Base-by-base conservation (phyloP, 2,329 filamentous ascomycete genomes). In the Alternaria sp. region DNA sequence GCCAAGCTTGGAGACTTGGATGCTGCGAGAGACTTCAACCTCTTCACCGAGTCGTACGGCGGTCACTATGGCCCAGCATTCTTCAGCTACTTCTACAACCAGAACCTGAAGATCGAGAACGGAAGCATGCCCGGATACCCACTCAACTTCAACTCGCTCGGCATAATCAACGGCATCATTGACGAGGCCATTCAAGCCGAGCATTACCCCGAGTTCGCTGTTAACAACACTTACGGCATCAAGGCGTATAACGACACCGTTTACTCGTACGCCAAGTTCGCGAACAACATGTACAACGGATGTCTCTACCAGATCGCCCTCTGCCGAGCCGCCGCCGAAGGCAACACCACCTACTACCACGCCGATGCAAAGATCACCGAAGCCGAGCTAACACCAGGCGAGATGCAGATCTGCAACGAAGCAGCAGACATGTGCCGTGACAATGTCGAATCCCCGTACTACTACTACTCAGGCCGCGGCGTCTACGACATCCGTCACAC, bases 371-470 rank as follows among this genome's bases (percentile, higher is more conserved):
- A 50, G 7, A 70, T 72, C 26, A 70, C 65, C 4, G 21, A 59
- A 6, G 57, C 43, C 6, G 74, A 73, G 26, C 79, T 84, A 54
- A 67, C 67, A 3, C 67, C 66, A 8, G 64, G 66, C 6, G 67
- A 67, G 5, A n/a, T 74, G 81, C 8, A 65, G 15, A 68, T 85
- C 17, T 91, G 89, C 76, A 79, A 82, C 4, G 80, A 86, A 59
- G 88, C 89, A 2, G 79, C 80, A 3, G 79, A 83, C 36, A 84
- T 87, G 75, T 90, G 88, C 75, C 81, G 85, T 36, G 81, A 83
- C 53, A 84, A 87, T 10, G 86, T 91, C 7, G 82, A 90, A 71
- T 75, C 80, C 0, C 83, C 85, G 1, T 91, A 90, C 79, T 86
- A 84, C 73, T 75, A 77, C 17, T 86, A 85, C 62, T 79, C 80